A percentile compares a stretch with the other conserved stretches of the same genome.
Evolutionary conservation across 176 grass and related monocot species (phyloP).

Genomic region (Chloris gayana): DNA sequence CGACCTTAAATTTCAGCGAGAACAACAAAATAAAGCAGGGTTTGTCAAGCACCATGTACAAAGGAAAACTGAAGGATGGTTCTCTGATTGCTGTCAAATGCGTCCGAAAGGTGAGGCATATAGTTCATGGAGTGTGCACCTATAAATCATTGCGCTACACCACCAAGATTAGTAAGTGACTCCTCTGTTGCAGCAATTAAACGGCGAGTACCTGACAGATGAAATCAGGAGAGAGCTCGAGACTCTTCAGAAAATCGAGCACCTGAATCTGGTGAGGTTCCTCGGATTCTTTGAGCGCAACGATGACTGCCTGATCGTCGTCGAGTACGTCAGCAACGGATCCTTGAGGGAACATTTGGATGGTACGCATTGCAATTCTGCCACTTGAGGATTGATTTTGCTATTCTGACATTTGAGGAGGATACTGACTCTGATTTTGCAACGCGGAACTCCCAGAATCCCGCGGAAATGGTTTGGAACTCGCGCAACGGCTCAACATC

Average conservation of each 20-base stretch:
- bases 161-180: neutral
- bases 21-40: conserved; percentile 45
- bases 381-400: neutral
- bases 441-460: conserved; percentile 36
- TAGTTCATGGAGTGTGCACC: neutral
- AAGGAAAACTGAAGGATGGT: conserved; percentile 1
- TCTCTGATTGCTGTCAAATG: neutral
- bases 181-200: conserved; percentile 23
- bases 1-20: conserved; percentile 48
- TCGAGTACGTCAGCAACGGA: conserved; percentile 45
- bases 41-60: conserved; percentile 26
- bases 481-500: conserved; percentile 51
- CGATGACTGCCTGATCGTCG: conserved; percentile 8
- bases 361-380: conserved; percentile 17
- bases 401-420: neutral
- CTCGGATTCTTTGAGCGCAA: conserved; percentile 29
- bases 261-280: conserved; percentile 42
- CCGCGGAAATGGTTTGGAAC: conserved; percentile 45
- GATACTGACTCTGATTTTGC: conserved; percentile 6
- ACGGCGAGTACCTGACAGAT: conserved; percentile 14
- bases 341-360: conserved; percentile 53
- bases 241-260: conserved; percentile 43
- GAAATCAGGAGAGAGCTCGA: conserved; percentile 42
- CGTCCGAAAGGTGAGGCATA: neutral
- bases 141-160: neutral